Conservation (phyloP, 2,329 filamentous ascomycete genomes). For the Diplodia intermedia region DNA sequence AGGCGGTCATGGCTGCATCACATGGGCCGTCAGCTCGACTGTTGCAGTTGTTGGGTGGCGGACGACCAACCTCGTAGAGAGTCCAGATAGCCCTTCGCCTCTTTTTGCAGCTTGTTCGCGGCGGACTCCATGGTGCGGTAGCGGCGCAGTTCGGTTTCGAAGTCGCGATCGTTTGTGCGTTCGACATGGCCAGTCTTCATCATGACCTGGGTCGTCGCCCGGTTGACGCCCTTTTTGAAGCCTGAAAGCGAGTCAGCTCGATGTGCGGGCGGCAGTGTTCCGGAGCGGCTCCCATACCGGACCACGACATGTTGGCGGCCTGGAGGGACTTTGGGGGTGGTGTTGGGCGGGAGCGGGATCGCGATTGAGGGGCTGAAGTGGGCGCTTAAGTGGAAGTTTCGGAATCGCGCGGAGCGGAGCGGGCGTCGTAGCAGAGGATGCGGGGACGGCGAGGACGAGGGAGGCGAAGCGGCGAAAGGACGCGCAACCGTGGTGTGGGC, state of each 20-base stretch:
- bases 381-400: conserved; percentile 21
- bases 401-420: conserved; percentile 4
- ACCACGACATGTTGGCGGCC: conserved; percentile 56
- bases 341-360: neutral
- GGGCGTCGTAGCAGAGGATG: neutral
- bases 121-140: conserved; percentile 98
- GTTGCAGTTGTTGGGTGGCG: neutral
- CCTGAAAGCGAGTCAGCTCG: conserved; percentile 56
- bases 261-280: conserved; percentile 10
- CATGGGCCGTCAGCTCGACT: conserved; percentile 20
- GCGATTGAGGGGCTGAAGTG: conserved; percentile 24
- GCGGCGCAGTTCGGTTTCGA: conserved; percentile 96
- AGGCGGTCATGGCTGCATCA: conserved; percentile 88
- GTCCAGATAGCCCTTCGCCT: conserved; percentile 97
- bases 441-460: neutral
- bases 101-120: conserved; percentile 89
- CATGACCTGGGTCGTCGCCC: conserved; percentile 99
- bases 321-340: conserved; percentile 10
- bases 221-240: conserved; percentile 97
- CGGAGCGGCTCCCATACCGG: conserved; percentile 57
- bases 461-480: conserved; percentile 13
- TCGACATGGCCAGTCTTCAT: conserved; percentile 99
- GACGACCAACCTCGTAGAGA: conserved; percentile 76
- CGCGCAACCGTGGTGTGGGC: conserved; percentile 2
- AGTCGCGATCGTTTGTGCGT: conserved; percentile 97